A percentile compares a stretch with the other conserved stretches of the same genome.
Conservation (phyloP, 441 rosid species). For the Manihot esculenta region DNA sequence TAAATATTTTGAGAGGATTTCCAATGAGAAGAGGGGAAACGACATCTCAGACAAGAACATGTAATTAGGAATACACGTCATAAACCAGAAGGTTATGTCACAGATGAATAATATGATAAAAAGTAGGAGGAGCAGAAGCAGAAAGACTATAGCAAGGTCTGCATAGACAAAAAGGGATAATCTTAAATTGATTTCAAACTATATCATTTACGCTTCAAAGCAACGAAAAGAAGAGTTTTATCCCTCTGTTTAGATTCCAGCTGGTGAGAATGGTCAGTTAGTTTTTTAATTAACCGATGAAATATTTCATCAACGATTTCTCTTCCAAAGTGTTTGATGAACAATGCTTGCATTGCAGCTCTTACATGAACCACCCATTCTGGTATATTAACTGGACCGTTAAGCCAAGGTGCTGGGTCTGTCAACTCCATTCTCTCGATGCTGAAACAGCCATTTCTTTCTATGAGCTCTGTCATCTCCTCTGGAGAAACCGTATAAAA, state of each 20-base stretch:
- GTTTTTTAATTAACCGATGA: conserved; percentile 8
- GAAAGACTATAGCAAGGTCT: too few species aligned
- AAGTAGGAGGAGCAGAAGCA: too few species aligned
- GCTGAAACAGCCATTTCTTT: conserved; percentile 30
- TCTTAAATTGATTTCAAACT: not conserved
- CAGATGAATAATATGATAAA: too few species aligned
- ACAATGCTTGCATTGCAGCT: conserved; percentile 23
- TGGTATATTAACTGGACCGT: not conserved
- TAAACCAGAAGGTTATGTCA: too few species aligned
- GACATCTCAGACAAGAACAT: too few species aligned
- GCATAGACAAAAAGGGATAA: too few species aligned
- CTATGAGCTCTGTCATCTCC: conserved; percentile 26
- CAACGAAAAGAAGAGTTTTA: not conserved
- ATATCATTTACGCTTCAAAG: conserved; percentile 6
- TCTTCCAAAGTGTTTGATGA: conserved; percentile 23
- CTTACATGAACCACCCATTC: conserved; percentile 3
- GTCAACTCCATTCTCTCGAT: conserved; percentile 29
- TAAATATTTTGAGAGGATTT: too few species aligned
- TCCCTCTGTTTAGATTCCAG: not conserved
- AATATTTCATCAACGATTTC: conserved; percentile 24
- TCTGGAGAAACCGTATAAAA: conserved; percentile 17
- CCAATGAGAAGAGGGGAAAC: too few species aligned
- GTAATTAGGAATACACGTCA: too few species aligned
- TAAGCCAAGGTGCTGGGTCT: not conserved
- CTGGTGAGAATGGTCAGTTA: not conserved